phyloP scores from a whole-genome alignment of 148 eudicot species.

The Fagopyrum esculentum region DNA sequence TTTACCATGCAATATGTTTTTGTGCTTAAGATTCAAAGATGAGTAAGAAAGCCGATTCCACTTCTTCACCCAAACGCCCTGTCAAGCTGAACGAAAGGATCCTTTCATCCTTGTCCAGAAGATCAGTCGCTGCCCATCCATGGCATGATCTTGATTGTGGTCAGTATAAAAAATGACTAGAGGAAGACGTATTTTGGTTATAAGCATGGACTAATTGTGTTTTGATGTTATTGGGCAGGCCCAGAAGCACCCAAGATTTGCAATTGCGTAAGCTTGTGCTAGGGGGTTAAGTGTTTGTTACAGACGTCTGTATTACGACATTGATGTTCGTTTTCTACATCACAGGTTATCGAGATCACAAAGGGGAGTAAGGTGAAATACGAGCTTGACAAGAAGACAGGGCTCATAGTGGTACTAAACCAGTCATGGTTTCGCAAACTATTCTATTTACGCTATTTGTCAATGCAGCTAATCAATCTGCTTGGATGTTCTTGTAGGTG shows the following conservation, averaged over 20 bases:
- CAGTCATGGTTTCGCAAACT: background rate
- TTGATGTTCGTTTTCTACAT: background rate
- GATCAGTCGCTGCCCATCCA: constrained; percentile 76
- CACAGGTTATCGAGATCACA: constrained; percentile 64
- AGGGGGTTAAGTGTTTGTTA: background rate
- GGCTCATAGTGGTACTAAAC: constrained; percentile 53
- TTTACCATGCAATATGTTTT: background rate
- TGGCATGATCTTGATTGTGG: constrained; percentile 87
- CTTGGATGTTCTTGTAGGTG: constrained; percentile 34
- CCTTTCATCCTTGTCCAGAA: constrained; percentile 54
- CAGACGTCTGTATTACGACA: background rate
- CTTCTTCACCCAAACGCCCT: constrained; percentile 11
- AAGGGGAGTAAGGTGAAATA: constrained; percentile 82
- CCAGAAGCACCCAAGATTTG: constrained; percentile 56
- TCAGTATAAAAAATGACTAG: constrained; percentile 5
- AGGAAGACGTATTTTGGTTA: background rate
- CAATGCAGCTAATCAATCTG: background rate
- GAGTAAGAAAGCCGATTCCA: constrained; percentile 11
- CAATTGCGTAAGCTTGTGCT: constrained; percentile 44
- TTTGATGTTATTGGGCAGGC: constrained; percentile 30
- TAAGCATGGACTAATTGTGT: background rate
- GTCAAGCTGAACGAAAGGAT: constrained; percentile 48
- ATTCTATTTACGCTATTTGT: background rate
- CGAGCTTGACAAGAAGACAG: constrained; percentile 80
- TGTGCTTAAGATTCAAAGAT: constrained; percentile 10